These are phyloP conservation scores for Penicillium angulare DNA, from an alignment of 495 filamentous ascomycete genomes.

Conservation along the genomic window DNA sequence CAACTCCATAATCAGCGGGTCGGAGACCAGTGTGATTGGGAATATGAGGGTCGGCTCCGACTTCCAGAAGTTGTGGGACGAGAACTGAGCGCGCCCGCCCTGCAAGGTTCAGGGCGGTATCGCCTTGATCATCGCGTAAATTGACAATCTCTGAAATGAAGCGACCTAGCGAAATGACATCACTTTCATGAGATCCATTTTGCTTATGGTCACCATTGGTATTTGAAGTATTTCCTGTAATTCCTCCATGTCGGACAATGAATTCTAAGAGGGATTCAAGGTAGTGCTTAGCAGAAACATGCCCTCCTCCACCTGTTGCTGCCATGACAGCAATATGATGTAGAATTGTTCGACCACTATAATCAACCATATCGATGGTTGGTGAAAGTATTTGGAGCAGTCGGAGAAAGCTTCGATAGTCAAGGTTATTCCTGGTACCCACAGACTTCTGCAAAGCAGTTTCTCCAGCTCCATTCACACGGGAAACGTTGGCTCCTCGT, in stretches of 20 bases:
- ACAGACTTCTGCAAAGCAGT: constrained; percentile 88
- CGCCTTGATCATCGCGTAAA: constrained; percentile 83
- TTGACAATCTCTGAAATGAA: constrained; percentile 98
- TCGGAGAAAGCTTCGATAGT: constrained; percentile 77
- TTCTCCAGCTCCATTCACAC: constrained; percentile 84
- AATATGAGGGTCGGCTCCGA: constrained; percentile 85
- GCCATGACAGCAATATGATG: constrained; percentile 96
- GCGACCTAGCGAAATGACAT: constrained; percentile 76
- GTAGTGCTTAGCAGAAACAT: constrained; percentile 83
- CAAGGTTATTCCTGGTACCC: constrained; percentile 85
- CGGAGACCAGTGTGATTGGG: constrained; percentile 83
- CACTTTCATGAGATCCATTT: constrained; percentile 33
- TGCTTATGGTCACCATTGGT: constrained; percentile 32
- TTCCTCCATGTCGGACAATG: constrained; percentile 79
- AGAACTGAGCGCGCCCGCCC: constrained; percentile 90
- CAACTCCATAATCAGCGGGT: constrained; percentile 90
- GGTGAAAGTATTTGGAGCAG: constrained; percentile 82
- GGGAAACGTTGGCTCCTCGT: constrained; percentile 79
- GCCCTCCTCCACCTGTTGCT: constrained; percentile 81
- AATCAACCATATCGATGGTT: constrained; percentile 88
- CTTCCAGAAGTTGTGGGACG: constrained; percentile 87
- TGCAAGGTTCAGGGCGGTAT: constrained; percentile 92
- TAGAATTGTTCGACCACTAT: constrained; percentile 83
- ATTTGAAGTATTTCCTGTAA: constrained; percentile 52
- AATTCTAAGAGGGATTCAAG: constrained; percentile 91